Conservation (phyloP, 1,139 yeast species). For the Geotrichum klebahnii region DNA sequence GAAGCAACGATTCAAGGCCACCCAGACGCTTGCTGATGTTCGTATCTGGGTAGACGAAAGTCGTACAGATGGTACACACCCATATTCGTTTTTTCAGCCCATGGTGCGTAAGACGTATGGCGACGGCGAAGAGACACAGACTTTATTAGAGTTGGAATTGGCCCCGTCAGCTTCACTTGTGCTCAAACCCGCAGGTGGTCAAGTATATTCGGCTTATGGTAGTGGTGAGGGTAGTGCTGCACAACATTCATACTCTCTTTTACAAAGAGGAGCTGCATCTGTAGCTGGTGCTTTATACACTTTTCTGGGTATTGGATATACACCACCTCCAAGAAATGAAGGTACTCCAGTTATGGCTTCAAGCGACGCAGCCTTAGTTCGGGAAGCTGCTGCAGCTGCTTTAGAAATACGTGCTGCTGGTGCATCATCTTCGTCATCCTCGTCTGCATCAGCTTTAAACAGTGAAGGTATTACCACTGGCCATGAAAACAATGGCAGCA, state of each 20-base stretch:
- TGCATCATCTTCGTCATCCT: not conserved
- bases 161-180: constrained; percentile 65
- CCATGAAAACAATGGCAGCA: not conserved
- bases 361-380: not conserved
- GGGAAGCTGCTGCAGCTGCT: constrained; percentile 8
- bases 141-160: constrained; percentile 49
- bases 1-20: constrained; percentile 43
- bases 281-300: constrained; percentile 31
- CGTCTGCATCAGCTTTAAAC: not conserved
- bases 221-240: constrained; percentile 6
- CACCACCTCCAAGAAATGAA: constrained; percentile 23
- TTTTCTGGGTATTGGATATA: constrained; percentile 34
- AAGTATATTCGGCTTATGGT: constrained; percentile 34
- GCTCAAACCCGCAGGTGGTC: constrained; percentile 48
- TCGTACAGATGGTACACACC: constrained; percentile 48
- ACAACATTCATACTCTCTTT: constrained; percentile 22
- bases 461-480: not conserved
- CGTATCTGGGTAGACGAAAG: constrained; percentile 59
- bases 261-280: constrained; percentile 26
- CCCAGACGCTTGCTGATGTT: constrained; percentile 51
- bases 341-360: not conserved
- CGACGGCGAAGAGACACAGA: constrained; percentile 46
- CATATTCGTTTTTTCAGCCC: constrained; percentile 48
- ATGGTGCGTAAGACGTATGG: constrained; percentile 46
- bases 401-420: not conserved